Evolutionary conservation across 2,329 filamentous ascomycete genomes (phyloP).

Genomic region (Fusarium denticulatum): DNA sequence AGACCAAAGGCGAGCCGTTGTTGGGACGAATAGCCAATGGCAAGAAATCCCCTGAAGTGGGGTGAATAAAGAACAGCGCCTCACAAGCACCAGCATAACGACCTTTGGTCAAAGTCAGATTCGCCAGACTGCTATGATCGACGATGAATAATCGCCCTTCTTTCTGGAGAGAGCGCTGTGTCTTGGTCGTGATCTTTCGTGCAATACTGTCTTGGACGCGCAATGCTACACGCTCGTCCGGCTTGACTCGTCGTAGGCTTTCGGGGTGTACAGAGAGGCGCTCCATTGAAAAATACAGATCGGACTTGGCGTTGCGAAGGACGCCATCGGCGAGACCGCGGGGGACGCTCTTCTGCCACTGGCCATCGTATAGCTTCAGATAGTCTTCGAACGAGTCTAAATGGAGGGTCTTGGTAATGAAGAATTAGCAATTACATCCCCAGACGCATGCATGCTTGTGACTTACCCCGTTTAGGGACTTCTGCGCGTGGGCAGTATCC

Average conservation of each 20-base stretch:
- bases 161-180: background rate
- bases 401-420: background rate
- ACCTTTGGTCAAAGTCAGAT: background rate
- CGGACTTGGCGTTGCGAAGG: background rate
- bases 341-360: background rate
- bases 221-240: background rate
- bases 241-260: background rate
- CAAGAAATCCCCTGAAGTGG: background rate
- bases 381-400: background rate
- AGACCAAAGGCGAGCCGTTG: background rate
- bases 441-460: rapidly evolving
- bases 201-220: background rate
- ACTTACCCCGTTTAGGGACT: background rate
- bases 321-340: background rate
- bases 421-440: background rate
- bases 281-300: background rate
- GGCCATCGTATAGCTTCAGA: background rate
- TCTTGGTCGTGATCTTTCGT: background rate
- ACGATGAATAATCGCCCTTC: background rate
- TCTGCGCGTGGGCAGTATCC: background rate
- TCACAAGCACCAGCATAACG: background rate
- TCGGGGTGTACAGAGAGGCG: background rate
- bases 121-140: background rate
- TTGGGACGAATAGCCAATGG: background rate
- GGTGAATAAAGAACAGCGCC: background rate